A percentile compares a stretch with the other conserved stretches of the same genome.
Conservation (phyloP, 2,329 filamentous ascomycete genomes). For the Penicillium rolfsii region DNA sequence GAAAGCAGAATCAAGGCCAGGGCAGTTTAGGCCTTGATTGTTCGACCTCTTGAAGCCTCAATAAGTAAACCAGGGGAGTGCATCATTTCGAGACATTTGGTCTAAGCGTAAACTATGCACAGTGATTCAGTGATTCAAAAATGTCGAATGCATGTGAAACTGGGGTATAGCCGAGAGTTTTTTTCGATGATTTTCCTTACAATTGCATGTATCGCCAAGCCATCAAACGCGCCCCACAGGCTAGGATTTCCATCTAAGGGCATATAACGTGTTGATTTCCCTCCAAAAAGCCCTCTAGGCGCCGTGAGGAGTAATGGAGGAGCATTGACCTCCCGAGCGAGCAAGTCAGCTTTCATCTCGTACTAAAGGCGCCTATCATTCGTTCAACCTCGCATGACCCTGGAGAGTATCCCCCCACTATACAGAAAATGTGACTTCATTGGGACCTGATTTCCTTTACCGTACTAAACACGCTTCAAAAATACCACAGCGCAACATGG, state of each 20-base stretch:
- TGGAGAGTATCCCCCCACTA: conserved; percentile 5
- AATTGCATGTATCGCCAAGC: not conserved
- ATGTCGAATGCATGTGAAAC: conserved; percentile 1
- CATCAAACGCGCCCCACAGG: not conserved
- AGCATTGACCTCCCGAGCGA: not conserved
- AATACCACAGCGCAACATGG: too few species aligned
- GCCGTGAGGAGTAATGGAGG: not conserved
- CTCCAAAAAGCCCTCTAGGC: not conserved
- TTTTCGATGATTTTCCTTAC: not conserved
- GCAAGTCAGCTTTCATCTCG: not conserved
- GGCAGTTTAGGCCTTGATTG: not conserved
- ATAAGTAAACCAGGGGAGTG: not conserved
- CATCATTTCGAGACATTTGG: not conserved
- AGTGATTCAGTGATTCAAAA: not conserved
- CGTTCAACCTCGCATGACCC: conserved; percentile 1
- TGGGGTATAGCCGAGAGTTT: not conserved
- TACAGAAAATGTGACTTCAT: too few species aligned
- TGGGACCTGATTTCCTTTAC: too few species aligned
- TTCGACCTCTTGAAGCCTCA: not conserved
- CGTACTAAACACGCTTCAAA: too few species aligned
- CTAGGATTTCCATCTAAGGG: not conserved
- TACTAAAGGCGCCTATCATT: not conserved
- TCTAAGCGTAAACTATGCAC: not conserved
- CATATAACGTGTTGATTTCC: not conserved
- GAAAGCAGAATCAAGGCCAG: not conserved